Conservation (phyloP, 208 protist species). For the Porcisia deanei region DNA sequence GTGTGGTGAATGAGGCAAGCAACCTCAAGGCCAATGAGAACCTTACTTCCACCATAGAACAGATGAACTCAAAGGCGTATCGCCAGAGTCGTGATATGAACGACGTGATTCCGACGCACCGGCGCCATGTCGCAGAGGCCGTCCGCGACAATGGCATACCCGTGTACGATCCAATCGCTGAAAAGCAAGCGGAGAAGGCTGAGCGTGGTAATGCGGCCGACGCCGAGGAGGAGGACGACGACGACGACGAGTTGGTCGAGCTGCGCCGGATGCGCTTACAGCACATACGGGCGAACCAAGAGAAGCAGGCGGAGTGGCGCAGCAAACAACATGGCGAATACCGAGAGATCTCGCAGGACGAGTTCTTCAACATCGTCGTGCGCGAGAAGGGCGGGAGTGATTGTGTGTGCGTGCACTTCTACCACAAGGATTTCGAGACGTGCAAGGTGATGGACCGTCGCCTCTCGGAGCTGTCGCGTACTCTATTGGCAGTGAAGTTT, state of each 20-base stretch:
- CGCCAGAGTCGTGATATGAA: constrained; percentile 57
- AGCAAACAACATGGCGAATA: constrained; percentile 94
- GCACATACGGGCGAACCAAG: constrained; percentile 52
- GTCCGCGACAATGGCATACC: constrained; percentile 47
- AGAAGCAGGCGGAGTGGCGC: constrained; percentile 78
- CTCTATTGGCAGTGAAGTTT: constrained; percentile 90
- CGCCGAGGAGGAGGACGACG: constrained; percentile 58
- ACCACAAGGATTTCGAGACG: constrained; percentile 95
- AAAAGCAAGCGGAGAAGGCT: constrained; percentile 41
- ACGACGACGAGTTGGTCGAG: constrained; percentile 76
- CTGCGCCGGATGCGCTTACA: constrained; percentile 72
- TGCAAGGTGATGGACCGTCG: constrained; percentile 96
- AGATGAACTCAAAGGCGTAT: constrained; percentile 81
- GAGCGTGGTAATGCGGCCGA: constrained; percentile 40
- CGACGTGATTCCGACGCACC: constrained; percentile 88
- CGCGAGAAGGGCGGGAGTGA: constrained; percentile 91
- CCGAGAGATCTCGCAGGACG: constrained; percentile 90
- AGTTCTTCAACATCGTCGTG: constrained; percentile 94
- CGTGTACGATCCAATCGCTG: constrained; percentile 71
- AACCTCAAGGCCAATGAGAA: constrained; percentile 91
- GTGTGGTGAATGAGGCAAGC: constrained; percentile 88
- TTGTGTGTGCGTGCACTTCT: constrained; percentile 93
- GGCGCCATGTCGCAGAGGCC: constrained; percentile 37
- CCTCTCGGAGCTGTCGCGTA: constrained; percentile 80
- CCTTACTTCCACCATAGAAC: constrained; percentile 79